Evolutionary conservation across 1,139 yeast genomes (phyloP).

Genomic region (Scheffersomyces quercinus): DNA sequence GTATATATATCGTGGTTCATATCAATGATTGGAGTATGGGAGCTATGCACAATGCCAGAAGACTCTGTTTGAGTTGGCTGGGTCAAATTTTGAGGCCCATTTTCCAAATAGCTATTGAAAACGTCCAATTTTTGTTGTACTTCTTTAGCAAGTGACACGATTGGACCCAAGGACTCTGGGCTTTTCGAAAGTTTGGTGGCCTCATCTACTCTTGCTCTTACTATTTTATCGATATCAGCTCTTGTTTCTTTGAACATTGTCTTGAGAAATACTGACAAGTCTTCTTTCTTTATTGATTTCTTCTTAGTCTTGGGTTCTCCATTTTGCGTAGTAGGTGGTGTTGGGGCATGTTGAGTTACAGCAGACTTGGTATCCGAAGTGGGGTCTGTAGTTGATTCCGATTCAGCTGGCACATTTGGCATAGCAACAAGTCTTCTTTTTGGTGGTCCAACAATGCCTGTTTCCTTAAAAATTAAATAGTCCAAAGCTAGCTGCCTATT

Average conservation of each 20-base stretch:
- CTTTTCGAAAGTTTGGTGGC: neutral
- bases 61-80: neutral
- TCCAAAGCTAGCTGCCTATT: constrained; percentile 16
- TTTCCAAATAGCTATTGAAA: neutral
- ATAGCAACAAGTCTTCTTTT: neutral
- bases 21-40: constrained; percentile 11
- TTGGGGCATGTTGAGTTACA: neutral
- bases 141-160: constrained; percentile 2
- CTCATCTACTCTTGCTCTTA: neutral
- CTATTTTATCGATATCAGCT: neutral
- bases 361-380: neutral
- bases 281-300: constrained; percentile 2
- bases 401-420: neutral
- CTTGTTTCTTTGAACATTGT: constrained; percentile 5
- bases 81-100: neutral
- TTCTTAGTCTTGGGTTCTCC: constrained; percentile 1
- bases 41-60: constrained; percentile 4
- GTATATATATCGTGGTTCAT: constrained; percentile 17
- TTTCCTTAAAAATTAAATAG: constrained; percentile 14
- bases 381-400: neutral
- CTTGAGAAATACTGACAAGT: constrained; percentile 5
- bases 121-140: constrained; percentile 3
- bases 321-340: neutral
- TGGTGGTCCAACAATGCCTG: constrained; percentile 3
- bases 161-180: neutral